A percentile compares a stretch with the other conserved stretches of the same genome.
These are phyloP conservation scores for Thuja plicata DNA, from an alignment of 83 land plant genomes.

Conservation along the genomic window DNA sequence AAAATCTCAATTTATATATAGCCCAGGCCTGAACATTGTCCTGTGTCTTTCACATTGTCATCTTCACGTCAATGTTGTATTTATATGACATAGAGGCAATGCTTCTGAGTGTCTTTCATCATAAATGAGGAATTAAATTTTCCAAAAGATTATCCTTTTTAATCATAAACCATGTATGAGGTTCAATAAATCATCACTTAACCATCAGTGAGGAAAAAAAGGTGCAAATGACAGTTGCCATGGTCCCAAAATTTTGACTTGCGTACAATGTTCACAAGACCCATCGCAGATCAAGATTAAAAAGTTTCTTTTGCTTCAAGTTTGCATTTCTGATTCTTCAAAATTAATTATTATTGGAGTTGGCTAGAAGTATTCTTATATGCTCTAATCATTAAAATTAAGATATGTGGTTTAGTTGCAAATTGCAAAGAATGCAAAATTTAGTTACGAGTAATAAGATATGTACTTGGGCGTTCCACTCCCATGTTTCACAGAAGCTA, in stretches of 20 bases:
- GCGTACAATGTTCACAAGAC: background rate
- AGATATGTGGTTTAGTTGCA: background rate
- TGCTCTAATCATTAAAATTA: background rate
- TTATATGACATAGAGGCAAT: background rate
- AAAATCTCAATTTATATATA: too few relatives aligned
- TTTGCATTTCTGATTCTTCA: background rate
- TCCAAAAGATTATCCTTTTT: too few relatives aligned
- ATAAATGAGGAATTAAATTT: background rate
- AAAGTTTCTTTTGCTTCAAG: background rate
- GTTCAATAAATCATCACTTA: background rate
- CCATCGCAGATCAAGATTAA: background rate
- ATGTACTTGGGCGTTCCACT: background rate
- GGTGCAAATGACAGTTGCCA: background rate
- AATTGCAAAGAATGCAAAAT: background rate
- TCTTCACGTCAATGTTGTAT: background rate
- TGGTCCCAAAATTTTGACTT: background rate
- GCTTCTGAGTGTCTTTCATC: background rate
- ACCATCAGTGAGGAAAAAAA: background rate
- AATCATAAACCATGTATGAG: too few relatives aligned
- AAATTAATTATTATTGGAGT: background rate
- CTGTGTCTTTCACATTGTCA: too few relatives aligned
- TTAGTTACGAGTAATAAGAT: background rate
- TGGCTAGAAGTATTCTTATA: background rate
- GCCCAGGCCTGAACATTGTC: too few relatives aligned
- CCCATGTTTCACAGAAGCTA: background rate